A percentile compares a stretch with the other conserved stretches of the same genome.
Evolutionary conservation across 1,284 basidiomycete species (phyloP).

Genomic region (Puccinia polysora): DNA sequence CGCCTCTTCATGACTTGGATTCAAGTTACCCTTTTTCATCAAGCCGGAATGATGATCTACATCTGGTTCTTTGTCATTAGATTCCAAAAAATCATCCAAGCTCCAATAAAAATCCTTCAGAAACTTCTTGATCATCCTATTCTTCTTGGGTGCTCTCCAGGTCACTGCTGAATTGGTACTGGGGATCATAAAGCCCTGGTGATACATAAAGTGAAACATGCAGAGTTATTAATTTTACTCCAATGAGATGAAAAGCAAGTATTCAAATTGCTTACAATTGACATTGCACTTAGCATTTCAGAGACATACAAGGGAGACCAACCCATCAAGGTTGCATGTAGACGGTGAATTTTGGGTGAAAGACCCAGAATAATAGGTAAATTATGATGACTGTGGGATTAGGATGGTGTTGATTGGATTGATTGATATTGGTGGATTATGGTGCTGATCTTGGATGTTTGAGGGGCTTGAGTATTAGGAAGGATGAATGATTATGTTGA

Average conservation of each 20-base stretch:
- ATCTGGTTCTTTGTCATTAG: no score
- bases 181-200: constrained; percentile 82
- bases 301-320: constrained; percentile 98
- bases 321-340: constrained; percentile 86
- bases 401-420: no score
- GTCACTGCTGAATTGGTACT: no score
- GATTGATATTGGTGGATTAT: constrained; percentile 99
- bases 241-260: no score
- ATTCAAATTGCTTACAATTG: no score
- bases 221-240: no score
- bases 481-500: background rate
- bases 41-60: constrained; percentile 46
- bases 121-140: no score
- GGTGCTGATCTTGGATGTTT: constrained; percentile 92
- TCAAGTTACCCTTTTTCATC: no score
- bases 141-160: no score
- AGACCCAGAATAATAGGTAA: constrained; percentile 95
- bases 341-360: constrained; percentile 63
- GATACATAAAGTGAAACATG: background rate
- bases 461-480: background rate
- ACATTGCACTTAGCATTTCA: no score
- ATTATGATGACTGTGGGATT: no score
- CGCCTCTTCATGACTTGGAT: constrained; percentile 41
- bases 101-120: constrained; percentile 99
- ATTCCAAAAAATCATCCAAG: constrained; percentile 53